Percentiles rank a stretch among this genome's conserved stretches.
These are phyloP conservation scores for Leptomonas pyrrhocoris DNA, from an alignment of 208 protist species.

Conservation along the genomic window DNA sequence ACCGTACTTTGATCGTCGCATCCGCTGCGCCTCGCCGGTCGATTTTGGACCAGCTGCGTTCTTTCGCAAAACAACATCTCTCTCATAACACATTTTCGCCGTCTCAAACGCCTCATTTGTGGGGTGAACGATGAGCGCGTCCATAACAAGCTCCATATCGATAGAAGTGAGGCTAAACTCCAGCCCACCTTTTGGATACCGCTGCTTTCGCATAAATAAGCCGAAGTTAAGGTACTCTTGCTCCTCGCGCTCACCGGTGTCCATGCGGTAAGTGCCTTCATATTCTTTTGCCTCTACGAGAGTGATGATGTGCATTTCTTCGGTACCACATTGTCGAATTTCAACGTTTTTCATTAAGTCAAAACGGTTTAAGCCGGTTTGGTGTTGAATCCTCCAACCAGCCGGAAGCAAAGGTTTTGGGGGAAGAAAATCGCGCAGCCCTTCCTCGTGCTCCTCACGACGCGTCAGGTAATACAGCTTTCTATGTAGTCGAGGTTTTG, in stretches of 20 bases:
- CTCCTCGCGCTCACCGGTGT: slow-evolving; percentile 86
- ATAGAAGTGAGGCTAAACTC: slow-evolving; percentile 88
- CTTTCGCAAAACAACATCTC: slow-evolving; percentile 1
- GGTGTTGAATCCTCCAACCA: slow-evolving; percentile 70
- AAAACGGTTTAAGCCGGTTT: slow-evolving; percentile 64
- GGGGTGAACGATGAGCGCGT: slow-evolving; percentile 72
- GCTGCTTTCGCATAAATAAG: slow-evolving; percentile 71
- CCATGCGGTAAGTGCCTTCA: slow-evolving; percentile 85
- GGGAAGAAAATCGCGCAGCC: slow-evolving; percentile 84
- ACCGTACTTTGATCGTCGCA: slow-evolving; percentile 50
- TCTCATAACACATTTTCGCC: slow-evolving; percentile 40
- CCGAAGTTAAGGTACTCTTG: slow-evolving; percentile 87
- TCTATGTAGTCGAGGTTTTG: slow-evolving; percentile 38
- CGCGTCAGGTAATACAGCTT: slow-evolving; percentile 56
- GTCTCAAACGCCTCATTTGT: slow-evolving; percentile 57
- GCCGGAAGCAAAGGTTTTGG: slow-evolving; percentile 58
- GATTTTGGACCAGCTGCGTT: slow-evolving; percentile 1
- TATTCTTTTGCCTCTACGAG: slow-evolving; percentile 81
- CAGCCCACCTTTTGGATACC: slow-evolving; percentile 54
- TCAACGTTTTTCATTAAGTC: slow-evolving; percentile 72
- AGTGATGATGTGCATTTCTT: slow-evolving; percentile 68
- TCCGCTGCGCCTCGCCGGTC: slow-evolving; percentile 33
- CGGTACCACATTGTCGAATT: slow-evolving; percentile 62
- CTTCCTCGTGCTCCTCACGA: slow-evolving; percentile 74
- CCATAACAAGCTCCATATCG: slow-evolving; percentile 88